These are phyloP conservation scores for Fonsecaea nubica DNA, from an alignment of 2,329 filamentous ascomycete species.

Conservation along the genomic window DNA sequence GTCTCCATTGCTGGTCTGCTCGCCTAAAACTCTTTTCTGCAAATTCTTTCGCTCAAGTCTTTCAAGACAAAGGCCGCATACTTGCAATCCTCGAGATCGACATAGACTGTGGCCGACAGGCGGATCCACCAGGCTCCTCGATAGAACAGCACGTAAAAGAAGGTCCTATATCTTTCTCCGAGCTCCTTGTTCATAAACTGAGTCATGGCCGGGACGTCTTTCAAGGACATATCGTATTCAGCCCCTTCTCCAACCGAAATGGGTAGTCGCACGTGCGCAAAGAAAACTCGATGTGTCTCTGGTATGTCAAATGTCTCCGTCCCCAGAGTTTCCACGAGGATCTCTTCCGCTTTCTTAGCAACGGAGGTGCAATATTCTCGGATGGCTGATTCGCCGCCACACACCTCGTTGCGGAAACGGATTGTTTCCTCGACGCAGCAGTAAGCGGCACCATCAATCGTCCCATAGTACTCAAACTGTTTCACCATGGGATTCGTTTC, in stretches of 20 bases:
- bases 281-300: slow-evolving; percentile 49
- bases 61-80: slow-evolving; percentile 67
- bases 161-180: slow-evolving; percentile 68
- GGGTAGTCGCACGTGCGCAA: slow-evolving; percentile 77
- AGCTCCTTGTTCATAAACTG: slow-evolving; percentile 65
- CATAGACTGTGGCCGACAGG: slow-evolving; percentile 79
- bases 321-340: slow-evolving; percentile 66
- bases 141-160: slow-evolving; percentile 69
- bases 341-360: slow-evolving; percentile 66
- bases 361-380: slow-evolving; percentile 66
- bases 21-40: not conserved
- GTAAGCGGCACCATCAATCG: slow-evolving; percentile 73
- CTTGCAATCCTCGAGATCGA: slow-evolving; percentile 78
- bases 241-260: slow-evolving; percentile 52
- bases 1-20: not conserved
- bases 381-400: slow-evolving; percentile 75
- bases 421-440: slow-evolving; percentile 75
- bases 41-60: slow-evolving; percentile 59
- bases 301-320: slow-evolving; percentile 70
- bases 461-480: slow-evolving; percentile 78
- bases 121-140: slow-evolving; percentile 70
- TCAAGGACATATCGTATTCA: slow-evolving; percentile 40
- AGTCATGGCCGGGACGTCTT: slow-evolving; percentile 51
- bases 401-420: slow-evolving; percentile 69
- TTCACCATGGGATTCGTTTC: slow-evolving; percentile 64